Evolutionary conservation across 1,284 basidiomycete species (phyloP), one percentile per base, ranked within the genome.

Genomic region (Leccinum pachyderme): DNA sequence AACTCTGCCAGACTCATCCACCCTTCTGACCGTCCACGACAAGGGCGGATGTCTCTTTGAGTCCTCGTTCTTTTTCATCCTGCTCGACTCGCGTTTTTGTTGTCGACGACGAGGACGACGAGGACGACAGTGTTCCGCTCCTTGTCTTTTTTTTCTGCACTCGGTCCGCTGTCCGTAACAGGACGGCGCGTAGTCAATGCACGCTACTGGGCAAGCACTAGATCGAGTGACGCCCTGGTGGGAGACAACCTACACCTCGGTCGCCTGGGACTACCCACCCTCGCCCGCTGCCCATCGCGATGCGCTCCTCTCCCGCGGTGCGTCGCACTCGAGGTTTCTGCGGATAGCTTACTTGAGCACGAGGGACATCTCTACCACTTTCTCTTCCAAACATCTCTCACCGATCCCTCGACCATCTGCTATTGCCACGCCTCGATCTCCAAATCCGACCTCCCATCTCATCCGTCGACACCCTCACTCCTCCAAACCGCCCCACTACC

Each of bases 401-500:
- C 52, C 51, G 15, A 28, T 37, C 3, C 31, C 49, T 33, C 60
- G 60, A 39, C 49, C 52, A 4, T 49, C 32, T 49, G 7, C 24
- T 1, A 7, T 4, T 7, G 27, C n/a, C 11, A 43, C 11, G 8
- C 51, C 52, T 47, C 55, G 51, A 53, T 62, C 52, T 18, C 24
- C 51, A 45, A 47, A 54, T 56, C 55, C 53, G 11, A 43, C 45
- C 3, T 22, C 59, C 2, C 63, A 58, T 27, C 28, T 59, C 24
- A 65, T 55, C 27, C 59, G 56, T 47, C 54, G 61, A 47, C 56
- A 59, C 33, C 41, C 58, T 1, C 59, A 55, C 4, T 60, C 63
- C 59, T 47, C 69, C 45, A 72, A 71, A 11, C 70, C 67, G 11
- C 67, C 67, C 27, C 65, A 72, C 27, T 72, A 72, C 25, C 70